Conservation (phyloP, 1,284 basidiomycete species). For the Rhodotorula sp. region DNA sequence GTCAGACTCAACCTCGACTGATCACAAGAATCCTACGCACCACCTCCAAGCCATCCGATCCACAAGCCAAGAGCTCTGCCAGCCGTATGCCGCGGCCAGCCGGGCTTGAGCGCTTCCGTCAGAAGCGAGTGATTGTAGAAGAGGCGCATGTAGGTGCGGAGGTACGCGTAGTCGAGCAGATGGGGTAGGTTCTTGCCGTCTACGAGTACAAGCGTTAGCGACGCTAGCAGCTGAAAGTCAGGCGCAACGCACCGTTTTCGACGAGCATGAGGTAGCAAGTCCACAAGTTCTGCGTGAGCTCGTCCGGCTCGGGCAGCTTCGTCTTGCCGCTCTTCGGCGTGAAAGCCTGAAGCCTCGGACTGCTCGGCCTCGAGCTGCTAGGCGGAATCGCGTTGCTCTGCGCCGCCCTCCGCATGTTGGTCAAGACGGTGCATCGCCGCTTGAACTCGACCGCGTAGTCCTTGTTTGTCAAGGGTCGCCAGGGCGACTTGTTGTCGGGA, state of each 20-base stretch:
- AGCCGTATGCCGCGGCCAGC: constrained; percentile 50
- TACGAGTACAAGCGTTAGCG: constrained; percentile 23
- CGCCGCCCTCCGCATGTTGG: constrained; percentile 30
- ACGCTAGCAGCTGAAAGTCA: too few relatives aligned
- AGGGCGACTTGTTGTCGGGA: constrained; percentile 24
- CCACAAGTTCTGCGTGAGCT: constrained; percentile 50
- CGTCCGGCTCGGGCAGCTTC: constrained; percentile 34
- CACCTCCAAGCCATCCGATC: constrained; percentile 41
- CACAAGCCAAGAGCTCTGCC: constrained; percentile 41
- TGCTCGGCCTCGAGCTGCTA: constrained; percentile 30
- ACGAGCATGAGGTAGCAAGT: constrained; percentile 52
- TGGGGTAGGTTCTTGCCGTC: constrained; percentile 51
- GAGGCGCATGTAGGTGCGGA: constrained; percentile 47
- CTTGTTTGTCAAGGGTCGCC: constrained; percentile 35
- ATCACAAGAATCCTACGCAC: neutral
- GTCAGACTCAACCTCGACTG: neutral
- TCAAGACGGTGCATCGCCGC: constrained; percentile 32
- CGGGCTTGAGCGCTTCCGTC: constrained; percentile 49
- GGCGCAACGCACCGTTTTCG: constrained; percentile 51
- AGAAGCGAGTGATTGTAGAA: constrained; percentile 50
- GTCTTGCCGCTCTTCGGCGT: constrained; percentile 19
- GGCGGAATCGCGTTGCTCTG: constrained; percentile 15
- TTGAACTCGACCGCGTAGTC: constrained; percentile 39
- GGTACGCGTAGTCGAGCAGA: constrained; percentile 47
- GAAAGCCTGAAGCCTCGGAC: constrained; percentile 33